Evolutionary conservation across 352 stramenopile species (phyloP).

Genomic region (Pythium sp.): DNA sequence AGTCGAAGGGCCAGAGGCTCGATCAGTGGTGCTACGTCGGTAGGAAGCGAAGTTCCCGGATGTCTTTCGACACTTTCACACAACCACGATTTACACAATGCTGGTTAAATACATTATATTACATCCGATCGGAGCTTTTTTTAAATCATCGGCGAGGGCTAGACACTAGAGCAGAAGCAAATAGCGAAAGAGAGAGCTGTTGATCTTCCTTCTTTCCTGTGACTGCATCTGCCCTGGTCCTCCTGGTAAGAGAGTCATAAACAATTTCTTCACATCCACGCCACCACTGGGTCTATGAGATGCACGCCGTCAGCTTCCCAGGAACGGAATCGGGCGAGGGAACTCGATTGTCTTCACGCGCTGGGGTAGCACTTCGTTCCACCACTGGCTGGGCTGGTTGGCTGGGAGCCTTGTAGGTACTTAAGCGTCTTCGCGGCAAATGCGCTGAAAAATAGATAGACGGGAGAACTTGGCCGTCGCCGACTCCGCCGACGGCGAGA

Average conservation of each 20-base stretch:
- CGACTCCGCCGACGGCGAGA: conserved; percentile 35
- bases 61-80: no score
- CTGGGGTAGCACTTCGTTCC: not conserved
- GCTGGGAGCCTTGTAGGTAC: not conserved
- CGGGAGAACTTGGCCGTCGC: conserved; percentile 58
- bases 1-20: no score
- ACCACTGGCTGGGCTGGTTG: not conserved
- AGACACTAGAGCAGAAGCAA: not conserved
- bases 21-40: no score
- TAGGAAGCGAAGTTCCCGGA: no score
- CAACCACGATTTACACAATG: no score
- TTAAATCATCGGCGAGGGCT: conserved; percentile 12
- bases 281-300: not conserved
- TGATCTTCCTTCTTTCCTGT: not conserved
- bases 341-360: not conserved
- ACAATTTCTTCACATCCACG: conserved; percentile 9
- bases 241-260: conserved; percentile 4
- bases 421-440: conserved; percentile 71
- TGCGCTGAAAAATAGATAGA: conserved; percentile 80
- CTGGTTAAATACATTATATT: conserved; percentile 7
- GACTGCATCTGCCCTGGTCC: not conserved
- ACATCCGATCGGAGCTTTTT: conserved; percentile 13
- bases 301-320: not conserved
- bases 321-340: not conserved
- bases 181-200: not conserved